Evolutionary conservation across 352 stramenopile genomes (phyloP).

Genomic region (Phytopythium helicoides): DNA sequence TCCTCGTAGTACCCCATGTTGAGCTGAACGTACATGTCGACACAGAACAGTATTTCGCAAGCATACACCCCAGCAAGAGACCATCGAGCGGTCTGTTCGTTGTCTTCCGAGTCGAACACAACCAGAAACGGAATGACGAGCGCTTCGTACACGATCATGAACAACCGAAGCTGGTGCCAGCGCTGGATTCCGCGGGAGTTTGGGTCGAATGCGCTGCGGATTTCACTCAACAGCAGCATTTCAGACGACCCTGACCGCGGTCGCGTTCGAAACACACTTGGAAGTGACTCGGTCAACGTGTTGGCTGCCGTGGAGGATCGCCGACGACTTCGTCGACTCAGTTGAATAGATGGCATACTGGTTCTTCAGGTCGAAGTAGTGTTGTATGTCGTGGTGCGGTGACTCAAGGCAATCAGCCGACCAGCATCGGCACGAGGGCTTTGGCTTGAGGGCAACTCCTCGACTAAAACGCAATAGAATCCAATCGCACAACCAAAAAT

Average conservation of each 20-base stretch:
- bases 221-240: slow-evolving; percentile 39
- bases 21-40: slow-evolving; percentile 69
- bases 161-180: slow-evolving; percentile 54
- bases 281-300: slow-evolving; percentile 10
- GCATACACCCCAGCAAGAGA: slow-evolving; percentile 43
- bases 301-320: slow-evolving; percentile 18
- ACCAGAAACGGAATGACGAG: slow-evolving; percentile 43
- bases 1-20: slow-evolving; percentile 75
- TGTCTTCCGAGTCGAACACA: slow-evolving; percentile 21
- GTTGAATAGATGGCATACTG: slow-evolving; percentile 1
- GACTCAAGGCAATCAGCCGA: too few relatives aligned
- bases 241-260: slow-evolving; percentile 45
- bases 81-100: slow-evolving; percentile 4
- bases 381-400: too few relatives aligned
- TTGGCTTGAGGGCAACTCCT: too few relatives aligned
- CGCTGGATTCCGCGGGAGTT: slow-evolving; percentile 45
- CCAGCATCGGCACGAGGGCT: too few relatives aligned
- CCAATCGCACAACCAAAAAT: too few relatives aligned
- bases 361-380: too few relatives aligned
- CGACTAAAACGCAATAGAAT: too few relatives aligned
- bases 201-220: slow-evolving; percentile 60
- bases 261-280: slow-evolving; percentile 27
- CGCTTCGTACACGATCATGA: slow-evolving; percentile 52
- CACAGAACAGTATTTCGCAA: slow-evolving; percentile 56
- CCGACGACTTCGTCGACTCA: slow-evolving; percentile 9